Base-by-base conservation (phyloP, 208 protist genomes). In the Polymyxa betae region DNA sequence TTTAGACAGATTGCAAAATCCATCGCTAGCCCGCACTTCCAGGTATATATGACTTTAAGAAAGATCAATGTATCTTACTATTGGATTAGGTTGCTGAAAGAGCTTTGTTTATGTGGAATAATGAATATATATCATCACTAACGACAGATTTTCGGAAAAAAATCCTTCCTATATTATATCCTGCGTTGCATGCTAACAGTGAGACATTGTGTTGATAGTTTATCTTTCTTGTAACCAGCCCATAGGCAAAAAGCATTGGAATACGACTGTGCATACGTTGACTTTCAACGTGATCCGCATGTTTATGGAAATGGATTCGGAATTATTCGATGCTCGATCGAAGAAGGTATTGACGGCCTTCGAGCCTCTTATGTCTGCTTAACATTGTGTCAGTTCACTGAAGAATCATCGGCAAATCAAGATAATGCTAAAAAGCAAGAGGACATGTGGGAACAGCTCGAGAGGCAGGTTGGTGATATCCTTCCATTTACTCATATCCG, bases 81-180 rank as follows among this genome's bases (percentile, higher is more conserved):
- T 45, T 12, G 24, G 0, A 60, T 0, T 89, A 93, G 93, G 93
- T 95, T 0, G 94, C 94, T 0, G 94, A 96, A 88, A 66, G 88
- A 0, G 93, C 94, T 0, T 88, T 96, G 10, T 92, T 93, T 52
- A 72, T 95, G 38, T 94, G 93, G 93, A 93, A 94, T 90, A 94
- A 94, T 88, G 93, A 94, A 60, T 93, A 93, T 77, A 92, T 94
- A 44, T 88, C 88, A 44, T 90, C 49, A 29, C 89, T 95, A 60
- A 93, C 94, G n/a, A 68, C 92, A 43, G 41, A 93, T 93, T 92
- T 60, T 29, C 90, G 40, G n/a, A 91, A 91, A 38, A 29, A 32
- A 38, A 90, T 92, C 88, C 87, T 92, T 12, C 90, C 89, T 29
- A n/a, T 91, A 46, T n/a, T 92, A 10, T 92, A 88, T 46, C 40